Evolutionary conservation across 371 early-diverging fungal genomes (phyloP).

Genomic region (Mortierella sp.): DNA sequence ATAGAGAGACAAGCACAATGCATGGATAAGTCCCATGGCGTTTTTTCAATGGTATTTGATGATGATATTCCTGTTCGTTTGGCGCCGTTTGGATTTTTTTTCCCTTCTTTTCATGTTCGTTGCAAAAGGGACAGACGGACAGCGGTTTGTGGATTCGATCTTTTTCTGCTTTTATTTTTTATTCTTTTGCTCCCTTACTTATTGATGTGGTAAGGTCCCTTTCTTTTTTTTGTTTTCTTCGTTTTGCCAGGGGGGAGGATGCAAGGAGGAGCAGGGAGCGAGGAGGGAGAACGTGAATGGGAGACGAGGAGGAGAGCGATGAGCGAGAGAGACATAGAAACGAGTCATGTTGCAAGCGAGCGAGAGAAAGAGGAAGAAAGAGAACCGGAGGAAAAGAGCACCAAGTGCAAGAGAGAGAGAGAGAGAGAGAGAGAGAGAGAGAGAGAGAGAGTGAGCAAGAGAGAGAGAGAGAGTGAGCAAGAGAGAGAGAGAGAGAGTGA

Average conservation of each 20-base stretch:
- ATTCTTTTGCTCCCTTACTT: neutral
- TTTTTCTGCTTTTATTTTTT: neutral
- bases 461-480: neutral
- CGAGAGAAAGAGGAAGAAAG: neutral
- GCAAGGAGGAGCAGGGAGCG: neutral
- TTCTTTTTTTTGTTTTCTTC: neutral
- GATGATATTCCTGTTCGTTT: neutral
- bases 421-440: neutral
- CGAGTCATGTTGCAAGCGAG: neutral
- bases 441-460: neutral
- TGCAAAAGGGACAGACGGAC: neutral
- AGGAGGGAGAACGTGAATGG: neutral
- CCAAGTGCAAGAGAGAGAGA: neutral
- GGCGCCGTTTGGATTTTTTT: neutral
- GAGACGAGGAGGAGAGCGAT: neutral
- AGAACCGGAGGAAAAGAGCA: neutral
- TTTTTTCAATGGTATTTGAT: neutral
- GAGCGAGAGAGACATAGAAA: constrained; percentile 3
- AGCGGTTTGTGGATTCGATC: neutral
- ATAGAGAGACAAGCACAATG: neutral
- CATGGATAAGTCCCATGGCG: neutral
- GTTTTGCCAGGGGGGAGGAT: constrained; percentile 1
- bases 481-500: neutral
- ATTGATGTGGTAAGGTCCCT: constrained; percentile 2
- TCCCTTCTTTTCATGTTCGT: neutral